phyloP scores from a whole-genome alignment of 768 basidiomycete genomes.

The Baorangia bicolor region DNA sequence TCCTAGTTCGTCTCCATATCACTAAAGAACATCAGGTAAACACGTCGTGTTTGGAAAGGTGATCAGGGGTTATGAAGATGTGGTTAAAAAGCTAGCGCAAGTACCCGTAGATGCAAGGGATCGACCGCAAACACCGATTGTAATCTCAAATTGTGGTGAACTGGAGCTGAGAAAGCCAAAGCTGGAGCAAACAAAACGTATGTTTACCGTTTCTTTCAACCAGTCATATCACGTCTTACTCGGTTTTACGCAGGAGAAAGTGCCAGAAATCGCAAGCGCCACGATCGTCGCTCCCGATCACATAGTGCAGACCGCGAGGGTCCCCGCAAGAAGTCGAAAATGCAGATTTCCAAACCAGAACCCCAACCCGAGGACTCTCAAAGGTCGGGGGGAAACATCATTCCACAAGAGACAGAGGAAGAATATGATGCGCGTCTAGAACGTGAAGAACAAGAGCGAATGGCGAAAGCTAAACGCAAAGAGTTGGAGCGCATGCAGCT shows the following conservation, averaged over 20 bases:
- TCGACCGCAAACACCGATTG: slow-evolving; percentile 63
- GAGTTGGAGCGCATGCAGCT: slow-evolving; percentile 51
- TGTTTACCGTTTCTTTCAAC: background rate
- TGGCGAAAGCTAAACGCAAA: slow-evolving; percentile 44
- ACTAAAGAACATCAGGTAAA: slow-evolving; percentile 42
- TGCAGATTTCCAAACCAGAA: slow-evolving; percentile 3
- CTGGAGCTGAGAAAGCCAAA: slow-evolving; percentile 58
- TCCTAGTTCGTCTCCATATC: background rate
- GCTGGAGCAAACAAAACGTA: slow-evolving; percentile 16
- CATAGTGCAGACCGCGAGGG: slow-evolving; percentile 28
- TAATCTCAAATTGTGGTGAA: slow-evolving; percentile 79
- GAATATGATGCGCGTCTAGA: slow-evolving; percentile 71
- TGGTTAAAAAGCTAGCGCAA: slow-evolving; percentile 57
- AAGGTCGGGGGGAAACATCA: background rate
- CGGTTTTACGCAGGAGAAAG: slow-evolving; percentile 4
- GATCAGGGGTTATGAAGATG: slow-evolving; percentile 58
- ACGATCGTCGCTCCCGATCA: slow-evolving; percentile 25
- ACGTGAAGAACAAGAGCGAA: slow-evolving; percentile 61
- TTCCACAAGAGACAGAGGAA: slow-evolving; percentile 59
- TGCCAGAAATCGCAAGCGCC: slow-evolving; percentile 20
- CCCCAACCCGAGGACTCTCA: slow-evolving; percentile 8
- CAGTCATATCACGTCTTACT: background rate
- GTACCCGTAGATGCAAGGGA: slow-evolving; percentile 75
- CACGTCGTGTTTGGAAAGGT: slow-evolving; percentile 58
- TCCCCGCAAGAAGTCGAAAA: slow-evolving; percentile 30